These are phyloP conservation scores for Dendrobium nobile DNA, from an alignment of 106 monocot genomes.

Conservation along the genomic window DNA sequence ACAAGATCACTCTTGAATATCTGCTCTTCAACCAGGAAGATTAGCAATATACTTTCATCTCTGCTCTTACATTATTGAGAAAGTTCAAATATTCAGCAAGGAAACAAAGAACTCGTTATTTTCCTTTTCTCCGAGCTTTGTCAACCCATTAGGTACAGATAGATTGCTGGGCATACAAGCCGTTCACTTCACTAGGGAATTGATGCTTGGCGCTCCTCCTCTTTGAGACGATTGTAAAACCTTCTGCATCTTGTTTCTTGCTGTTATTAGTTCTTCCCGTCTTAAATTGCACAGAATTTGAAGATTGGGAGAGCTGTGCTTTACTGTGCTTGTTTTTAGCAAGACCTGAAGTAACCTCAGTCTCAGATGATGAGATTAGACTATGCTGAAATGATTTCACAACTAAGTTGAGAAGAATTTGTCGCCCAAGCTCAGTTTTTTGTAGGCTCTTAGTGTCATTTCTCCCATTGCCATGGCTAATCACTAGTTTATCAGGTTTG, in stretches of 20 bases:
- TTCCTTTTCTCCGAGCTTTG: too few species aligned
- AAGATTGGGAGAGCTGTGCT: not conserved
- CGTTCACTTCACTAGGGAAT: conserved; percentile 38
- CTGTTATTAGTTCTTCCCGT: not conserved
- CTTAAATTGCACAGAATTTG: not conserved
- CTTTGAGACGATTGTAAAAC: conserved; percentile 77
- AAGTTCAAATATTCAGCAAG: not conserved
- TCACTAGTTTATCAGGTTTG: conserved; percentile 21
- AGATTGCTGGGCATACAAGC: conserved; percentile 57
- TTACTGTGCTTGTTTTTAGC: conserved; percentile 14
- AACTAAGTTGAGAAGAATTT: conserved; percentile 84
- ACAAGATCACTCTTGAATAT: not conserved
- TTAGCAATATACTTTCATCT: not conserved
- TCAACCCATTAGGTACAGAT: conserved; percentile 56
- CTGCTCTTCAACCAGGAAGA: not conserved
- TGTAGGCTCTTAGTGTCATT: conserved; percentile 14
- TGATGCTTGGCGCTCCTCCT: conserved; percentile 57
- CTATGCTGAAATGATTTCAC: conserved; percentile 65
- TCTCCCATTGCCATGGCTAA: conserved; percentile 27
- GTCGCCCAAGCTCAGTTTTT: conserved; percentile 65
- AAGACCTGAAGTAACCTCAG: not conserved
- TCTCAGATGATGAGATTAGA: conserved; percentile 26
- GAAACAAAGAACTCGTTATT: not conserved
- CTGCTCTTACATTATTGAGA: not conserved
- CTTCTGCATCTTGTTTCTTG: conserved; percentile 59